A percentile compares a stretch with the other conserved stretches of the same genome.
phyloP scores from a whole-genome alignment of 768 basidiomycete genomes.

The Ramaria rubella region DNA sequence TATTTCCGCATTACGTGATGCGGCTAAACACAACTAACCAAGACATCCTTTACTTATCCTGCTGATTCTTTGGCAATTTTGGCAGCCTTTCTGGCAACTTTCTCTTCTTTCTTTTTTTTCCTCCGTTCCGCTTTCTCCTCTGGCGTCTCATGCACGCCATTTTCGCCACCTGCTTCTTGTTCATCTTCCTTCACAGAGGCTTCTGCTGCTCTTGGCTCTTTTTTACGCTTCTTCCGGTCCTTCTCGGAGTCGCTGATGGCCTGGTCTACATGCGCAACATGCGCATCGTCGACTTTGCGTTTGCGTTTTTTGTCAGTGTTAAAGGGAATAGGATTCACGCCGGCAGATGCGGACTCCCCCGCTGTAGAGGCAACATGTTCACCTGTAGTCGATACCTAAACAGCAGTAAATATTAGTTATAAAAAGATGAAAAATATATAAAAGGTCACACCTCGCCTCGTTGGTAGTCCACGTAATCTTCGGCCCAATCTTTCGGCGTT shows the following conservation, averaged over 20 bases:
- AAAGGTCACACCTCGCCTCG: constrained; percentile 42
- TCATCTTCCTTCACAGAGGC: constrained; percentile 32
- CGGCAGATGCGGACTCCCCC: constrained; percentile 19
- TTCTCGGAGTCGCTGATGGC: constrained; percentile 14
- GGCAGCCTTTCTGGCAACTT: constrained; percentile 17
- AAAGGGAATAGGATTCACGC: constrained; percentile 31
- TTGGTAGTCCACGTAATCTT: constrained; percentile 90
- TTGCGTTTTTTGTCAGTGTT: constrained; percentile 74
- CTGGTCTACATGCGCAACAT: constrained; percentile 2
- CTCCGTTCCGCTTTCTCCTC: constrained; percentile 44
- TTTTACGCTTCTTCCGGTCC: constrained; percentile 24
- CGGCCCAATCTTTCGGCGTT: constrained; percentile 87
- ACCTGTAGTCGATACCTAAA: constrained; percentile 12
- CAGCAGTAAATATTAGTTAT: constrained; percentile 10
- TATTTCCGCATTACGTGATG: not conserved
- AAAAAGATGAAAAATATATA: not conserved
- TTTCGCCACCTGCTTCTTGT: constrained; percentile 29
- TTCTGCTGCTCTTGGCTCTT: constrained; percentile 48
- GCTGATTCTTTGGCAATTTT: constrained; percentile 14
- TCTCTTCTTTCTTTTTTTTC: constrained; percentile 45
- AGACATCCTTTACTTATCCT: not conserved
- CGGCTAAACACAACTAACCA: not conserved
- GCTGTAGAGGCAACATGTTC: constrained; percentile 11
- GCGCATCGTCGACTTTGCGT: constrained; percentile 32
- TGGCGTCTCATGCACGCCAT: constrained; percentile 35